These are phyloP conservation scores for Candida parachauliodes DNA, from an alignment of 805 yeast genomes.

Conservation along the genomic window DNA sequence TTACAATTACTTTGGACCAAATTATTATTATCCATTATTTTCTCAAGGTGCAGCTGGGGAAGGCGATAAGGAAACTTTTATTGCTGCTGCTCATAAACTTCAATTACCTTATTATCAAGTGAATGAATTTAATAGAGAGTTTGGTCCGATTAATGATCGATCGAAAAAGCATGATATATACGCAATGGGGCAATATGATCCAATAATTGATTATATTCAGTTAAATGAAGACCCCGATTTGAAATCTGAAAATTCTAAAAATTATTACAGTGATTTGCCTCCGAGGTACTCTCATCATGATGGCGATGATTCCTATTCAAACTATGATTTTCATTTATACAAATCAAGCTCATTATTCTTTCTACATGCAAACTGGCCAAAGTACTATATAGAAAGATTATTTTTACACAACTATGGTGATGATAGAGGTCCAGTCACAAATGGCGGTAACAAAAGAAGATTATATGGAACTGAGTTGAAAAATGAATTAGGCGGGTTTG, in stretches of 20 bases:
- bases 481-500: constrained; percentile 23
- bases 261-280: constrained; percentile 13
- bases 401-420: constrained; percentile 18
- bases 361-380: constrained; percentile 40
- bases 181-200: constrained; percentile 39
- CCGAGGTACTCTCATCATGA: constrained; percentile 20
- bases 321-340: constrained; percentile 29
- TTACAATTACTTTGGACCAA: constrained; percentile 36
- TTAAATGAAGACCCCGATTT: constrained; percentile 12
- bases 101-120: constrained; percentile 36
- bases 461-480: constrained; percentile 23
- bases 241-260: constrained; percentile 1
- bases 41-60: constrained; percentile 42
- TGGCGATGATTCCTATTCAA: constrained; percentile 18
- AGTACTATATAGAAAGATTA: constrained; percentile 22
- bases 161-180: constrained; percentile 23
- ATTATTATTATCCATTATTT: constrained; percentile 33
- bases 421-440: constrained; percentile 27
- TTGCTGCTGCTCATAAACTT: constrained; percentile 39
- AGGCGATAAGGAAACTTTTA: constrained; percentile 42
- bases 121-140: constrained; percentile 32
- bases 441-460: constrained; percentile 21
- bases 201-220: constrained; percentile 26
- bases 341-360: constrained; percentile 25
- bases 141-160: constrained; percentile 26